Base-by-base conservation (phyloP, 1,284 basidiomycete species). In the Malassezia caprae region DNA sequence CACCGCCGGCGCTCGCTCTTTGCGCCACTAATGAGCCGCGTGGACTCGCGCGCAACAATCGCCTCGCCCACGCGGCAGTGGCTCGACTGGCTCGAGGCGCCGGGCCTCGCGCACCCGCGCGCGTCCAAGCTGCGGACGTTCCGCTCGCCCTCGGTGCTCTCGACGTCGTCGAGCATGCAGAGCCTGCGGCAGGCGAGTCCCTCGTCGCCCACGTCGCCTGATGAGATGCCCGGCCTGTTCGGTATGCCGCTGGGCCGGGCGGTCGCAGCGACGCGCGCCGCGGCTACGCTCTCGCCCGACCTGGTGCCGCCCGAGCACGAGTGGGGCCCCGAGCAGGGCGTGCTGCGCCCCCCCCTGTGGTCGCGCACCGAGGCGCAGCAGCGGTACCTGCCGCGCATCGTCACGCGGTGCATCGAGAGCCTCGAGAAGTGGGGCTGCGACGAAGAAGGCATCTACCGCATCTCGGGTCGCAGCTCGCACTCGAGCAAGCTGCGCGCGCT, bases 361-460 rank as follows among this genome's bases (percentile, higher is more conserved):
- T 44, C 34, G 8, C 57, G 66, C 2, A 51, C 51, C 12, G 58
- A 64, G 30, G 69, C 70, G 19, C 60, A 68, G 17, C 46, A 54
- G 28, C 30, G 54, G 12, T 63, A 50, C 50, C 42, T 72, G 44
- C 70, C 70, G 2, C 59, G 64, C 12, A 10, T 72, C 12, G 66
- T 72, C 0, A 62, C 64, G 23, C 63, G 70, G 13, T 72, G 69
- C 58, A 60, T 72, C 27, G 62, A 72, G 55, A 60, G 60, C 23
- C 52, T 72, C 13, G 70, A 72, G 23, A 61, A 56, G 39, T 72
- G 63, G 62, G 70, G 70, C 11, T 40, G 58, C 6, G 51, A 63
- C 15, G 70, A 72, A 46, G 70, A 72, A 44, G 70, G 70, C 12
- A 63, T 73, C 47, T 73, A 73, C 51, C 64, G 70, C 8, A 60